These are phyloP conservation scores for Globisporangium cylindrosporum DNA, from an alignment of 352 stramenopile genomes.

Conservation along the genomic window DNA sequence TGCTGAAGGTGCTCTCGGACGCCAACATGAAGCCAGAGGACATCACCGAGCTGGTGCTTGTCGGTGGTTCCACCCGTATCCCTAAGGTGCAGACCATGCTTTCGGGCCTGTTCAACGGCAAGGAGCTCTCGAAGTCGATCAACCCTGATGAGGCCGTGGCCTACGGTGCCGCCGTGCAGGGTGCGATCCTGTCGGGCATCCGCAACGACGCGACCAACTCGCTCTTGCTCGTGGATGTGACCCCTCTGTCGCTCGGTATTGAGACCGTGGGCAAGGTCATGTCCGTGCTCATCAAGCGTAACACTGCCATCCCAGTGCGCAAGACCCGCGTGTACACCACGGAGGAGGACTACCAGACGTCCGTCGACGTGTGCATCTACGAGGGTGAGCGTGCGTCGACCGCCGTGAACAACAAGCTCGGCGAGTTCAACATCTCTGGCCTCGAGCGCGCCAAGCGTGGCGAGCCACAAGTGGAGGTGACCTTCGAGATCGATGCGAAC, in stretches of 20 bases:
- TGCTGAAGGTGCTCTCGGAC: slow-evolving; percentile 83
- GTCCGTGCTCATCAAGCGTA: slow-evolving; percentile 86
- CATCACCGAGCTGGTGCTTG: slow-evolving; percentile 98
- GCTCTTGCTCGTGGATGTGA: slow-evolving; percentile 89
- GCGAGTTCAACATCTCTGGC: slow-evolving; percentile 90
- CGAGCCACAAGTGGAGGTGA: slow-evolving; percentile 90
- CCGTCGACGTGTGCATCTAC: slow-evolving; percentile 85
- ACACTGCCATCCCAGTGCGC: slow-evolving; percentile 85
- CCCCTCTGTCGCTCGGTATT: slow-evolving; percentile 84
- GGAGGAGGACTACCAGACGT: slow-evolving; percentile 81
- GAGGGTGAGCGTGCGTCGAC: slow-evolving; percentile 87
- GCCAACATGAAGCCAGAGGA: slow-evolving; percentile 94
- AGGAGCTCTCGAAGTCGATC: slow-evolving; percentile 85
- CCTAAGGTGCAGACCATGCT: slow-evolving; percentile 97
- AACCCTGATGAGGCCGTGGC: slow-evolving; percentile 99
- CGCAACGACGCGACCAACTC: slow-evolving; percentile 82
- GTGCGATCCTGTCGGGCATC: slow-evolving; percentile 52
- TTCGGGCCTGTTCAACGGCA: slow-evolving; percentile 98
- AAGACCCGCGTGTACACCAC: slow-evolving; percentile 77
- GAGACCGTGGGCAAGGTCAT: slow-evolving; percentile 89
- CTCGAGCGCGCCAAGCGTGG: slow-evolving; percentile 85
- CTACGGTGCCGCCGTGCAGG: slow-evolving; percentile 97
- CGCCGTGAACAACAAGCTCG: slow-evolving; percentile 92
- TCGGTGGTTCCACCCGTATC: slow-evolving; percentile 98
- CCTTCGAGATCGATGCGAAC: slow-evolving; percentile 92